phyloP scores from a whole-genome alignment of 225 moss, liverwort and hornwort species.

The Physcomitrellopsis africana region DNA sequence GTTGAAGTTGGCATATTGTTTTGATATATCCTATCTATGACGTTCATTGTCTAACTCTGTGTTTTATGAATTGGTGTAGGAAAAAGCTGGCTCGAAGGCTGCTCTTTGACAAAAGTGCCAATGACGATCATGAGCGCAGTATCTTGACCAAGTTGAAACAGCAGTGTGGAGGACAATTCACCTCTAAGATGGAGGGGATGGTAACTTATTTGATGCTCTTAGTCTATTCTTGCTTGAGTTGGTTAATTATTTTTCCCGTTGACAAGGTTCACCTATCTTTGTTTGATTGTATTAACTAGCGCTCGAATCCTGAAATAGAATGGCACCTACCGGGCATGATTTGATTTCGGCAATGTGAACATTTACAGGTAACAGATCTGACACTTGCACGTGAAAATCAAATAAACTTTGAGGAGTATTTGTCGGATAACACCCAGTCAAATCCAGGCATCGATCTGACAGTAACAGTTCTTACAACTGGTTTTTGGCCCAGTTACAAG shows the following conservation, averaged over 20 bases:
- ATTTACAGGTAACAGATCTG: conserved; percentile 77
- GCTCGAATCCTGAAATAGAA: not conserved
- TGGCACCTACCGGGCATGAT: not conserved
- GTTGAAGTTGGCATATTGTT: conserved; percentile 1
- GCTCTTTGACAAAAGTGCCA: conserved; percentile 87
- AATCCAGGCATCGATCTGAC: conserved; percentile 88
- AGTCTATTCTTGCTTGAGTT: not conserved
- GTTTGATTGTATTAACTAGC: not conserved
- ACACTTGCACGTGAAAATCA: conserved; percentile 89
- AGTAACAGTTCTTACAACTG: conserved; percentile 85
- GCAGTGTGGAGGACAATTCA: conserved; percentile 91
- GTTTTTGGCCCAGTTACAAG: conserved; percentile 92
- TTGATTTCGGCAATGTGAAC: conserved; percentile 22
- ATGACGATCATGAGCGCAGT: conserved; percentile 89
- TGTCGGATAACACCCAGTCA: conserved; percentile 59
- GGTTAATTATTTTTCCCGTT: not conserved
- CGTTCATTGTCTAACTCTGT: conserved; percentile 3
- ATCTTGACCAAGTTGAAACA: conserved; percentile 90
- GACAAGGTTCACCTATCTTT: conserved; percentile 6
- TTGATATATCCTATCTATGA: not conserved
- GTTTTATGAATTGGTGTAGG: conserved; percentile 34
- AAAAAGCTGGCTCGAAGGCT: conserved; percentile 89
- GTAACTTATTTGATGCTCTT: conserved; percentile 37
- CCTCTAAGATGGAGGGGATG: conserved; percentile 97
- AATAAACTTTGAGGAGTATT: conserved; percentile 75